Evolutionary conservation across 2,329 filamentous ascomycete genomes (phyloP).

Genomic region (Zalaria sp.): DNA sequence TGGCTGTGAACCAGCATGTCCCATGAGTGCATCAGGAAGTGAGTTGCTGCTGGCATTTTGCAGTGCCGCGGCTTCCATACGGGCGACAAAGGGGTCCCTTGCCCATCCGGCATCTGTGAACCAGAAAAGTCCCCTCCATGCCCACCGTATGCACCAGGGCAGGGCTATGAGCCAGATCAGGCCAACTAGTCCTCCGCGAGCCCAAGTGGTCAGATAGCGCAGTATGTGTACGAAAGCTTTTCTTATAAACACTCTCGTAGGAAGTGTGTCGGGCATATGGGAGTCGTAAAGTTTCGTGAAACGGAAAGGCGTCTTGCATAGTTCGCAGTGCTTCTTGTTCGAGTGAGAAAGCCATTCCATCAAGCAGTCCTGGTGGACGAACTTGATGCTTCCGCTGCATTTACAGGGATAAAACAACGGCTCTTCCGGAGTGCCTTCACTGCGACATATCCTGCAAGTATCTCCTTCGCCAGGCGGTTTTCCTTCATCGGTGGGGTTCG

Average conservation of each 20-base stretch:
- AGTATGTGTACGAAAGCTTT: slow-evolving; percentile 63
- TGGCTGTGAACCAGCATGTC: neutral
- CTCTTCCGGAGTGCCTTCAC: slow-evolving; percentile 68
- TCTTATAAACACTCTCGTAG: slow-evolving; percentile 64
- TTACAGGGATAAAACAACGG: slow-evolving; percentile 96
- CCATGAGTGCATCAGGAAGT: neutral
- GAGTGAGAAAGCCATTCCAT: slow-evolving; percentile 99
- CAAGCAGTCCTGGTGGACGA: slow-evolving; percentile 91
- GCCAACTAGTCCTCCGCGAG: slow-evolving; percentile 62
- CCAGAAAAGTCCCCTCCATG: slow-evolving; percentile 94
- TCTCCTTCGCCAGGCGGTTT: slow-evolving; percentile 41
- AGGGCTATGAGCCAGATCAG: slow-evolving; percentile 82
- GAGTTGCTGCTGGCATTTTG: neutral
- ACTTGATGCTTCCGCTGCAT: slow-evolving; percentile 97
- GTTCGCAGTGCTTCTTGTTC: slow-evolving; percentile 98
- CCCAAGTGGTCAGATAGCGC: slow-evolving; percentile 60
- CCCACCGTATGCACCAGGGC: slow-evolving; percentile 77
- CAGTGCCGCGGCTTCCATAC: slow-evolving; percentile 4
- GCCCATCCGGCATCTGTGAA: slow-evolving; percentile 65
- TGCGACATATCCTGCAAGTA: slow-evolving; percentile 94
- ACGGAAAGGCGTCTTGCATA: slow-evolving; percentile 95
- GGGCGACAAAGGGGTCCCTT: slow-evolving; percentile 20
- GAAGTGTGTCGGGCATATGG: slow-evolving; percentile 77
- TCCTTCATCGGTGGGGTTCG: slow-evolving; percentile 8
- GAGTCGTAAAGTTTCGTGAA: slow-evolving; percentile 97